Evolutionary conservation across 2,329 filamentous ascomycete genomes (phyloP).

Genomic region (Diplodia sapinea): DNA sequence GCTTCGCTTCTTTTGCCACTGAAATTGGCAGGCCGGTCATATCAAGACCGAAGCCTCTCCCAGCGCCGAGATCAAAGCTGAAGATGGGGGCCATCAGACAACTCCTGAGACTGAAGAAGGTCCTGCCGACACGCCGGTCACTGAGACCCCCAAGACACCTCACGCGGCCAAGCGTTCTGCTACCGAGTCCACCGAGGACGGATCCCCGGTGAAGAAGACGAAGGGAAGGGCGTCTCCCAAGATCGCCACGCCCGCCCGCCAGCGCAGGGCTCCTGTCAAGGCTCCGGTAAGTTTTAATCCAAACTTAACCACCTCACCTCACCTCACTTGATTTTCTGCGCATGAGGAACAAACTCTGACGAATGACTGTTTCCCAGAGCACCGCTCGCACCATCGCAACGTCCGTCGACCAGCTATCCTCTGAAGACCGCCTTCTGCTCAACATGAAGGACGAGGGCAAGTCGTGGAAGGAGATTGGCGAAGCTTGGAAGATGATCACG

Average conservation of each 20-base stretch:
- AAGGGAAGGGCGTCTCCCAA: conserved; percentile 19
- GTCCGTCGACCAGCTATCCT: conserved; percentile 29
- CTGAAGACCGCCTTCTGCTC: conserved; percentile 31
- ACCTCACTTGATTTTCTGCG: background rate
- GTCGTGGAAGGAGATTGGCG: conserved; percentile 33
- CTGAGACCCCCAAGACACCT: conserved; percentile 4
- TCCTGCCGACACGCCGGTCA: background rate
- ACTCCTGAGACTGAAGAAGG: background rate
- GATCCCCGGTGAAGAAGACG: conserved; percentile 14
- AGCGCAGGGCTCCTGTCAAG: conserved; percentile 26
- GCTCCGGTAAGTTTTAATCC: background rate
- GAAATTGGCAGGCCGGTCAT: background rate
- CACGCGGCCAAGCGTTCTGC: conserved; percentile 7
- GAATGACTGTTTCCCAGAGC: background rate
- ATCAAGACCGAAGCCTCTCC: background rate
- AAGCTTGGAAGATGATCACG: conserved; percentile 31
- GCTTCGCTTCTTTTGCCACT: background rate
- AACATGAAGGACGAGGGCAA: conserved; percentile 34
- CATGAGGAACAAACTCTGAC: background rate
- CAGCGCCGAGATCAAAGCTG: background rate
- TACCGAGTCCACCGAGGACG: background rate
- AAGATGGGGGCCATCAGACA: background rate
- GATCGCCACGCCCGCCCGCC: background rate
- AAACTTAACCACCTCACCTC: background rate
- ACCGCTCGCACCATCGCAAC: conserved; percentile 30